phyloP scores from a whole-genome alignment of 139 green algal species.

The Picochlorum sp. region DNA sequence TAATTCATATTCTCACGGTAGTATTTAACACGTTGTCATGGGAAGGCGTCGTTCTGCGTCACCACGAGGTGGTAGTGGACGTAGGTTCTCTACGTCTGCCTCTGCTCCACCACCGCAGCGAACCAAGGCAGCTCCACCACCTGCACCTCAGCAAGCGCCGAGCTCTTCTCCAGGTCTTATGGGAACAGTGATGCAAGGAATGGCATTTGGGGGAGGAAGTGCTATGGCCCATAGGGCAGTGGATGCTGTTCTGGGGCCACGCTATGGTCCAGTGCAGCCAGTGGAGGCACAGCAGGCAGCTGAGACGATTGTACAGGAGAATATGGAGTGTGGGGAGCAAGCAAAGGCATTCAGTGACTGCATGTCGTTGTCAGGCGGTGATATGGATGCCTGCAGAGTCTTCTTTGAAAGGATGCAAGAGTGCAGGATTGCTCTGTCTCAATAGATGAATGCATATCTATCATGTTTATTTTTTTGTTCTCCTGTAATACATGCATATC shows the following conservation, averaged over 20 bases:
- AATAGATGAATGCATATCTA: background rate
- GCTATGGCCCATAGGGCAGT: constrained; percentile 79
- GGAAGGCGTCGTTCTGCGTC: too few relatives aligned
- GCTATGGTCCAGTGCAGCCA: constrained; percentile 33
- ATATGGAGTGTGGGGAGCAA: constrained; percentile 19
- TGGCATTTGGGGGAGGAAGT: constrained; percentile 71
- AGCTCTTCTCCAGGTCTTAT: constrained; percentile 44
- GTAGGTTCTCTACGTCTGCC: background rate
- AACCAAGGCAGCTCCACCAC: constrained; percentile 8
- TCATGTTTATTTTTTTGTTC: background rate
- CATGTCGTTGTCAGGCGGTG: constrained; percentile 64
- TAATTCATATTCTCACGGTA: background rate
- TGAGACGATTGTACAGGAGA: constrained; percentile 9
- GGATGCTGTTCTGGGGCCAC: constrained; percentile 55
- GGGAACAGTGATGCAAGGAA: constrained; percentile 62
- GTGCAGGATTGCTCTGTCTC: constrained; percentile 18
- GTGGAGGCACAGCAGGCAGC: constrained; percentile 25
- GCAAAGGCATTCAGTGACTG: constrained; percentile 82
- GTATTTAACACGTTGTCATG: too few relatives aligned
- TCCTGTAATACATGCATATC: constrained; percentile 1
- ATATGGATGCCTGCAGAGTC: constrained; percentile 36
- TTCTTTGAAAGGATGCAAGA: constrained; percentile 43
- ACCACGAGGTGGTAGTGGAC: background rate
- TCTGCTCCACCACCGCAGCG: background rate
- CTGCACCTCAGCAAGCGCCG: background rate